Percentiles rank a stretch among this genome's conserved stretches.
These are phyloP conservation scores for Mycena belliarum DNA, from an alignment of 768 basidiomycete species.

Conservation along the genomic window DNA sequence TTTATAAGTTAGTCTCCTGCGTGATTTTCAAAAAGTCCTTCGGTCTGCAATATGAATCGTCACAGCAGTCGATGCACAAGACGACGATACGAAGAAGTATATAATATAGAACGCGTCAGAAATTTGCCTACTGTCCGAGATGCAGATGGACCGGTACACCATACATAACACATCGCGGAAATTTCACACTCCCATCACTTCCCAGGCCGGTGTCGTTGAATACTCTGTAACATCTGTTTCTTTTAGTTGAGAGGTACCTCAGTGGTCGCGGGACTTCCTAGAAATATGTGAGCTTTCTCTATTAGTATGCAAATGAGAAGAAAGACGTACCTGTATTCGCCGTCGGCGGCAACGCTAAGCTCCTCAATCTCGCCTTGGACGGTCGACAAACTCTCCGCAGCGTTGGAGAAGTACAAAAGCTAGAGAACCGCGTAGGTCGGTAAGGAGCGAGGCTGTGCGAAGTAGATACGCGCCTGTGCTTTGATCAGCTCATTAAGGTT, in stretches of 20 bases:
- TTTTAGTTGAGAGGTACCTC: constrained; percentile 50
- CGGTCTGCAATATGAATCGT: too few relatives aligned
- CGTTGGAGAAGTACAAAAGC: constrained; percentile 71
- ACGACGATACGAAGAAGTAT: not conserved
- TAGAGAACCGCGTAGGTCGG: constrained; percentile 27
- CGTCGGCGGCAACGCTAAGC: constrained; percentile 88
- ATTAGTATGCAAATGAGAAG: not conserved
- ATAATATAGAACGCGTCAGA: constrained; percentile 18
- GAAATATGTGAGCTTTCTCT: not conserved
- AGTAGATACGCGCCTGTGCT: constrained; percentile 62
- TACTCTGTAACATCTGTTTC: too few relatives aligned
- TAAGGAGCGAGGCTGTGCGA: not conserved
- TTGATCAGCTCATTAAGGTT: constrained; percentile 91
- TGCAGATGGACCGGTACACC: constrained; percentile 10
- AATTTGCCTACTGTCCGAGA: constrained; percentile 17
- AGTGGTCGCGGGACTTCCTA: constrained; percentile 91
- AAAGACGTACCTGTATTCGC: constrained; percentile 77
- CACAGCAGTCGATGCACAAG: not conserved
- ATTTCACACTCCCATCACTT: not conserved
- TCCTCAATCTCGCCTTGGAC: constrained; percentile 94
- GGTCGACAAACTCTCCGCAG: constrained; percentile 78
- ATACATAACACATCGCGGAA: constrained; percentile 8
- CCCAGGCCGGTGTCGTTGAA: not conserved
- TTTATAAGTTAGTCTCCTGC: too few relatives aligned
- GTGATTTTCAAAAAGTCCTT: too few relatives aligned